These are phyloP conservation scores for Rachicladosporium sp. DNA, from an alignment of 2,329 filamentous ascomycete species.

Conservation along the genomic window DNA sequence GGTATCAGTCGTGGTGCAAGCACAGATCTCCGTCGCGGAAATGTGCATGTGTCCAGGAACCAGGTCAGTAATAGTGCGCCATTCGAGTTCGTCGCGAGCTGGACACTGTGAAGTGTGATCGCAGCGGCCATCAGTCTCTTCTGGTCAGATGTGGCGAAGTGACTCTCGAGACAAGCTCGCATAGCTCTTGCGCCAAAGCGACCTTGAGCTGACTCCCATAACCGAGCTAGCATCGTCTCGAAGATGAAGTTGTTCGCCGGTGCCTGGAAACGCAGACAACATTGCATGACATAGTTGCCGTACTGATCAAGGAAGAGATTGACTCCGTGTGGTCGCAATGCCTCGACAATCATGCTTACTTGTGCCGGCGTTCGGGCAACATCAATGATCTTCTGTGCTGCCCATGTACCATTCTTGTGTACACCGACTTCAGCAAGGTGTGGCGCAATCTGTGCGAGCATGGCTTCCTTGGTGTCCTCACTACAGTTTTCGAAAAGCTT, in stretches of 20 bases:
- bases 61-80: conserved; percentile 88
- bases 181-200: conserved; percentile 91
- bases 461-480: conserved; percentile 76
- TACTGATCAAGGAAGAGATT: conserved; percentile 95
- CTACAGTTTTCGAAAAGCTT: conserved; percentile 97
- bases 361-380: conserved; percentile 76
- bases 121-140: conserved; percentile 87
- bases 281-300: conserved; percentile 95
- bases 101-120: conserved; percentile 92
- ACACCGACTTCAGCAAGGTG: conserved; percentile 93
- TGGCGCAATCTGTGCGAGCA: conserved; percentile 77
- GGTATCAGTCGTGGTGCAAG: conserved; percentile 85
- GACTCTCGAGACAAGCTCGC: conserved; percentile 91
- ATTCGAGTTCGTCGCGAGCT: conserved; percentile 91
- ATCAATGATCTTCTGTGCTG: conserved; percentile 97
- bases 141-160: conserved; percentile 88
- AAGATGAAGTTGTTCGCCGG: conserved; percentile 96
- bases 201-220: conserved; percentile 89
- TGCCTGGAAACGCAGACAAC: conserved; percentile 80
- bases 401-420: conserved; percentile 99
- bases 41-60: conserved; percentile 97
- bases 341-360: conserved; percentile 72
- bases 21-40: conserved; percentile 80
- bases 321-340: conserved; percentile 73
- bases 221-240: conserved; percentile 84